Conservation (phyloP, 441 rosid species). For the Bruguiera hainesii region DNA sequence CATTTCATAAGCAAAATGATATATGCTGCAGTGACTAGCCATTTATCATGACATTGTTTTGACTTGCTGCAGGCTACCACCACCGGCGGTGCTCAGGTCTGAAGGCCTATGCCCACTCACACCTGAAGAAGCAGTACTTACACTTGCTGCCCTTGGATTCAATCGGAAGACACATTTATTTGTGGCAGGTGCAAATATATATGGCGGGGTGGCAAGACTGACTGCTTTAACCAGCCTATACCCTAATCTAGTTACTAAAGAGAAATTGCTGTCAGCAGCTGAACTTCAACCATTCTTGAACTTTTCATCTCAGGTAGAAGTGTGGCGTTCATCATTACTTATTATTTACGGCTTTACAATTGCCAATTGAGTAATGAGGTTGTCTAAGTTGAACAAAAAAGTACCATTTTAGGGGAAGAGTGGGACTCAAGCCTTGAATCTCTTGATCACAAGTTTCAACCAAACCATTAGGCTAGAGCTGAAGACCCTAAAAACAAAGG, state of each 20-base stretch:
- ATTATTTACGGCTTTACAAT: background rate
- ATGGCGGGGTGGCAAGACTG: conserved; percentile 69
- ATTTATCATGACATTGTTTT: conserved; percentile 9
- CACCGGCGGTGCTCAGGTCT: conserved; percentile 61
- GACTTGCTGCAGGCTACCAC: conserved; percentile 58
- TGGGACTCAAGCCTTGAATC: too few relatives aligned
- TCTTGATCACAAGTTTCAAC: too few relatives aligned
- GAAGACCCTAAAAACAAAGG: too few relatives aligned
- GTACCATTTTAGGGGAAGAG: too few relatives aligned
- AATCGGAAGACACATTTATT: conserved; percentile 68
- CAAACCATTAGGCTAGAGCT: too few relatives aligned
- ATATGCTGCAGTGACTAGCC: background rate
- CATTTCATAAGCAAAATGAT: background rate
- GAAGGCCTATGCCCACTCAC: conserved; percentile 94
- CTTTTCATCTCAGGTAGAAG: conserved; percentile 83
- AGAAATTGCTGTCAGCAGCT: conserved; percentile 66
- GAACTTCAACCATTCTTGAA: conserved; percentile 86
- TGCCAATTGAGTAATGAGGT: background rate
- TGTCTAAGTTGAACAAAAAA: background rate
- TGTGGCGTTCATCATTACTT: background rate
- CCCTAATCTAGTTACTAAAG: conserved; percentile 92
- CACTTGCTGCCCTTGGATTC: conserved; percentile 97
- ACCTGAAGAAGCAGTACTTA: conserved; percentile 93
- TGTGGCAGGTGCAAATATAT: conserved; percentile 89
- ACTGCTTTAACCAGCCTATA: conserved; percentile 75